Base-by-base conservation (phyloP, 306 rosid species). In the Citrullus amarus region DNA sequence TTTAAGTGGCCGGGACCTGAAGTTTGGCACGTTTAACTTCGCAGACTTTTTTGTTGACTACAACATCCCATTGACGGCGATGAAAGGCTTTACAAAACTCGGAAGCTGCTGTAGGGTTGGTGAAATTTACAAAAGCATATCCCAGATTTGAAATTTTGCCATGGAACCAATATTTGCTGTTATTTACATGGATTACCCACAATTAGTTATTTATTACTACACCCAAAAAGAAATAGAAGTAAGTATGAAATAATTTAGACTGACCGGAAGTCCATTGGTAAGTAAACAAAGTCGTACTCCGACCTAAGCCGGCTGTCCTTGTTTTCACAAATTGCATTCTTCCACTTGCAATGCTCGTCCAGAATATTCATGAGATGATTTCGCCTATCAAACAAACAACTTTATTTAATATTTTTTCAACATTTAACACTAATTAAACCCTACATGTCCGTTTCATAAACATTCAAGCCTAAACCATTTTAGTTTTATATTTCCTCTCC, bases 251-350 rank as follows among this genome's bases (percentile, higher is more conserved):
- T 25, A 25, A 32, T 63, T 48, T 44, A 14, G 2, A 50, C 65
- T 46, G 1, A 79, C 81, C 76, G 25, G 4, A 63, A 79, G 32
- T 79, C 81, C 81, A 79, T 79, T 6, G 81, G 81, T 20, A 79
- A n/a, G 10, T 79, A 79, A 66, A 79, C 76, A 8, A 79, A 66
- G 57, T 79, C 81, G 62, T 79, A 79, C 50, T 66, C 36, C 61
- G 75, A 79, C 50, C 62, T 10, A 6, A 13, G 50, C 34, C 32
- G 12, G 51, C 32, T 6, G 9, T 32, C 51, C 15, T 25, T 18
- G 5, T 10, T 38, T 4, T 28, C n/a, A 46, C 2, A 41, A 28
- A 2, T 32, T 50, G 6, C 4, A 17, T 79, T 79, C 74, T 65
- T 39, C n/a, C 20, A 48, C 13, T 30, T 32, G 39, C 81, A 79